phyloP scores from a whole-genome alignment of 1,284 basidiomycete genomes.

The Chalciporus piperatoides region DNA sequence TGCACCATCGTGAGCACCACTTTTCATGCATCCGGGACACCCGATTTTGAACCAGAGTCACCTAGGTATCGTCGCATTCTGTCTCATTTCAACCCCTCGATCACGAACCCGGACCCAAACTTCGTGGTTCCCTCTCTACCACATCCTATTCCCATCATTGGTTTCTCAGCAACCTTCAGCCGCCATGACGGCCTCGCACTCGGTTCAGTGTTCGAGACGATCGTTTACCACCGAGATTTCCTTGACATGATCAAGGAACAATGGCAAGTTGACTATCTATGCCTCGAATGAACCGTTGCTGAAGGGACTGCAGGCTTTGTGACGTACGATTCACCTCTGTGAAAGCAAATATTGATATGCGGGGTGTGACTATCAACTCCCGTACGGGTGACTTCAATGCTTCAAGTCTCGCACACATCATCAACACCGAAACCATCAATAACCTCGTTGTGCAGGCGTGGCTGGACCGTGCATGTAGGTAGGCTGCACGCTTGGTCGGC shows the following conservation, averaged over 20 bases:
- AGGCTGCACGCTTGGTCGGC: constrained; percentile 2
- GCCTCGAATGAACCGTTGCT: constrained; percentile 1
- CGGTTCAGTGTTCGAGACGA: constrained; percentile 83
- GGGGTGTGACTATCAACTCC: constrained; percentile 60
- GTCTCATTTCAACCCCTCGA: constrained; percentile 66
- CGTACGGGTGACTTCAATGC: constrained; percentile 78
- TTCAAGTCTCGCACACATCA: constrained; percentile 69
- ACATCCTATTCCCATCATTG: constrained; percentile 80
- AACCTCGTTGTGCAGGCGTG: constrained; percentile 75
- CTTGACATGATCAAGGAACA: constrained; percentile 90
- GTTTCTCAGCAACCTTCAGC: constrained; percentile 94
- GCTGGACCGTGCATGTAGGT: constrained; percentile 73
- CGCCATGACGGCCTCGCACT: constrained; percentile 90
- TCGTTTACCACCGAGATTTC: constrained; percentile 95
- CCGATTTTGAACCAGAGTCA: constrained; percentile 1
- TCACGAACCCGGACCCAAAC: constrained; percentile 49
- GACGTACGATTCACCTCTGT: constrained; percentile 82
- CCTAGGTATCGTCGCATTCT: constrained; percentile 74
- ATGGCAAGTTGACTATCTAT: constrained; percentile 51
- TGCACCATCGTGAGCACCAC: constrained; percentile 68
- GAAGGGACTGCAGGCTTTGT: constrained; percentile 61
- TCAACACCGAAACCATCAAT: constrained; percentile 79
- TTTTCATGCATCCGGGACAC: constrained; percentile 1
- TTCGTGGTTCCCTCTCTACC: constrained; percentile 34
- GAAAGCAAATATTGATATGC: constrained; percentile 68